Base-by-base conservation (phyloP, 148 eudicot species). In the Drosera capensis region DNA sequence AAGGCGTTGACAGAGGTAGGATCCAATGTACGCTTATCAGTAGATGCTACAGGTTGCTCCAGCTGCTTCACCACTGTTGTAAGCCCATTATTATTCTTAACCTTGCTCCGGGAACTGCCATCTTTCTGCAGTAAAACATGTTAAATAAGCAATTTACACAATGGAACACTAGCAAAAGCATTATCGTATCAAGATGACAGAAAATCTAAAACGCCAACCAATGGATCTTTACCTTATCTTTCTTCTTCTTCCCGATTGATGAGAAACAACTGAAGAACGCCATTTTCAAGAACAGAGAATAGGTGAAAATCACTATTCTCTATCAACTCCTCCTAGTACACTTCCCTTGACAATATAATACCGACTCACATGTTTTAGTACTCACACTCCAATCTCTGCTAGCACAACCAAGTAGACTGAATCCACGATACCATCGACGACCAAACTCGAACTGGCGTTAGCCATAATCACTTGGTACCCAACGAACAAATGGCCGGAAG, bases 381-480 rank as follows among this genome's bases (percentile, higher is more conserved):
- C 41, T 20, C 14, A 61, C 1, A 35, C 16, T 6, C 25, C 43
- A 41, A 40, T 34, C 38, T 43, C n/a, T n/a, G n/a, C n/a, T n/a
- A n/a, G n/a, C n/a, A n/a, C 39, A 3, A 16, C 11, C 17, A 23
- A 20, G 11, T 26, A 17, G 17, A 20, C 20, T 14, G 13, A 28
- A 42, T 16, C 13, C 53, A 48, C 45, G 59, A 51, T 16, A 49
- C 43, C 51, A 46, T 43, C 18, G 26, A 25, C n/a, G 25, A 20
- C 9, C 19, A 12, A 49, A 18, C 20, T 3, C 26, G 55, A 49
- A 40, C 29, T 57, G 30, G 51, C 30, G 59, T 87, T 82, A 87
- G 80, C 96, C 96, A 49, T 79, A 79, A 74, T 87, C 96, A 68
- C 76, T 63, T 36, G 88, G 88, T 34, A 82, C 51, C 28, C 66